Base-by-base conservation (phyloP, 2,329 filamentous ascomycete genomes). In the Graphiopsis chlorocephala region DNA sequence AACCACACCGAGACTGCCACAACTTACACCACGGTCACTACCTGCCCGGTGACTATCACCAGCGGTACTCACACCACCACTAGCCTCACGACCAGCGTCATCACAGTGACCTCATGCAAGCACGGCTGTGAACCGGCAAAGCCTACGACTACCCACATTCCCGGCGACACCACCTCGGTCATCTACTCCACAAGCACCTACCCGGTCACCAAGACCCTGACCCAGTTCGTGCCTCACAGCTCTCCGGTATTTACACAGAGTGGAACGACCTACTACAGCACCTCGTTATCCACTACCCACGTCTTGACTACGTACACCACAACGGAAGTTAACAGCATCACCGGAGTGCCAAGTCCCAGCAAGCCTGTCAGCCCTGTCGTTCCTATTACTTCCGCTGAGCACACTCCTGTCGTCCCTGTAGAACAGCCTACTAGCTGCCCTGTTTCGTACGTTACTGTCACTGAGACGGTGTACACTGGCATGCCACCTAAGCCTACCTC, bases 221-320 rank as follows among this genome's bases (percentile, higher is more conserved):
- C 62, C 11, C 42, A 45, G 14, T 59, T 64, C 55, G 62, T 64
- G 42, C 62, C 62, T 35, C 62, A 64, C 53, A 64, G 62, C 53
- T 59, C 62, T 42, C 62, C 62, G 8, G 62, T 64, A 8, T 38
- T 42, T 31, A 64, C 62, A 10, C 55, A 64, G 23, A 50, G 62
- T 8, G 62, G 55, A 20, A 64, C 55, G 7, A 64, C 62, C 20
- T 64, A 64, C 55, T 64, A 64, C 62, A 64, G 62, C 53, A 64
- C 62, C 23, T 64, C 53, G 53, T 31, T 64, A 8, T 64, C 62
- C 15, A 59, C 48, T 3, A 64, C 62, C 8, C 56, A 64, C 55
- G 52, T 59, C n/a, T 12, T 59, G 38, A 64, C 62, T 5, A 31
- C 31, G 8, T 64, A 52, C 55, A 50, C 50, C 53, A 52, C 62